phyloP scores from a whole-genome alignment of 805 yeast genomes.

The Spencermartinsiella europaea region DNA sequence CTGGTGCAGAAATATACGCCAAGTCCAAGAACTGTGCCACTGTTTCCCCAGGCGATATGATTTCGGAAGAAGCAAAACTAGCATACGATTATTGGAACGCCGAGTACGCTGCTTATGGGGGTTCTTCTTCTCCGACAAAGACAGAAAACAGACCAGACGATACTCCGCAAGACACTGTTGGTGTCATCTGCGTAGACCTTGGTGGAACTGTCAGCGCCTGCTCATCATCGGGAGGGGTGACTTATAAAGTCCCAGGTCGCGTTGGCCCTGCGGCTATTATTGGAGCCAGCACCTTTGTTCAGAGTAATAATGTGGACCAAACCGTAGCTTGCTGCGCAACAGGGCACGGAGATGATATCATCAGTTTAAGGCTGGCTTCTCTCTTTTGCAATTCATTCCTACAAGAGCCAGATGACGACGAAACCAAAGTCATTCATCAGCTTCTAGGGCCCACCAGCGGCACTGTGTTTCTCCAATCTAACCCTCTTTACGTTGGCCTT shows the following conservation, averaged over 20 bases:
- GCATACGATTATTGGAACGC: slow-evolving; percentile 18
- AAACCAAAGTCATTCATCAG: not conserved
- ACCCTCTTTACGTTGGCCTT: slow-evolving; percentile 18
- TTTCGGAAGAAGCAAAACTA: slow-evolving; percentile 16
- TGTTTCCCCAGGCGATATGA: slow-evolving; percentile 4
- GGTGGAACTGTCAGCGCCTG: slow-evolving; percentile 27
- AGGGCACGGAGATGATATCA: slow-evolving; percentile 41
- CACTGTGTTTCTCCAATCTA: slow-evolving; percentile 8
- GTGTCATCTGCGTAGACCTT: slow-evolving; percentile 32
- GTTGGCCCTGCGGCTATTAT: slow-evolving; percentile 39
- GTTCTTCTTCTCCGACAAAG: not conserved
- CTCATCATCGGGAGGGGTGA: slow-evolving; percentile 38
- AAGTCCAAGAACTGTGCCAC: not conserved
- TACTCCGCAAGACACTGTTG: slow-evolving; percentile 34
- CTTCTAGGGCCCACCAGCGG: not conserved
- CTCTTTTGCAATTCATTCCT: not conserved
- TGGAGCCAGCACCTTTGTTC: slow-evolving; percentile 34
- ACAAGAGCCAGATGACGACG: slow-evolving; percentile 5
- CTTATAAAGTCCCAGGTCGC: slow-evolving; percentile 35
- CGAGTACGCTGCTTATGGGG: not conserved
- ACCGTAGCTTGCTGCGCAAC: slow-evolving; percentile 28
- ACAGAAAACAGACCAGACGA: slow-evolving; percentile 10
- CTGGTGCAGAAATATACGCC: slow-evolving; percentile 32
- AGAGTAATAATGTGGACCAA: not conserved
- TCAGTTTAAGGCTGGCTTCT: slow-evolving; percentile 26